Base-by-base conservation (phyloP, 805 yeast genomes). In the Hanseniaspora pseudoguilliermondii region DNA sequence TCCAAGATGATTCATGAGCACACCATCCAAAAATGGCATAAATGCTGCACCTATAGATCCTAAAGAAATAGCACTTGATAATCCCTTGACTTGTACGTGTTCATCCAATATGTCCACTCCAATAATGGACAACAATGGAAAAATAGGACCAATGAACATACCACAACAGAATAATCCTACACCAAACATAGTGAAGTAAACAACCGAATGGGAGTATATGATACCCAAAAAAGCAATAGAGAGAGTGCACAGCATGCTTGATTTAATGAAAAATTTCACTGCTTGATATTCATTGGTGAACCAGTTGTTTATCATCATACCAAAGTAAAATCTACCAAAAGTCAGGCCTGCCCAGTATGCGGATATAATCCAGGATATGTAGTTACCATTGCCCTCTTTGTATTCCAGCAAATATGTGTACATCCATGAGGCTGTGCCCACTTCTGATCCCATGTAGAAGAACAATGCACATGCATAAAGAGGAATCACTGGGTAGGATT, bases 321-420 rank as follows among this genome's bases (percentile, higher is more conserved):
- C 83, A 7, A 84, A 66, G 4, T 72, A 59, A 44, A 84, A 66
- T 58, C 91, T 70, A 0, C 91, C 91, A 16, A 75, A 58, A 0
- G 89, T 81, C 20, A 84, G 65, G 0, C 91, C 91, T 25, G 76
- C 75, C 89, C 89, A 84, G 63, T 76, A 83, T n/a, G 86, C 83
- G 5, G 87, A 76, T 0, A 84, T 80, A 13, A 82, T 79, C 61
- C 78, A 81, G 9, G 88, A 84, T 63, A 80, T 77, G 21, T 70
- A 64, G 1, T 70, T 61, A 34, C 70, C 69, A 49, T 71, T 69
- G 18, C 80, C 80, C 15, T 73, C 67, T 57, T 84, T 75, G 54
- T 80, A 76, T 27, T 74, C 76, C 43, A 80, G 70, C 55, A 84
- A 67, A 62, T 76, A 84, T 2, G 87, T 79, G 49, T 80, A 80